Evolutionary conservation across 495 filamentous ascomycete species (phyloP).

Genomic region (Aspergillus sclerotioniger): DNA sequence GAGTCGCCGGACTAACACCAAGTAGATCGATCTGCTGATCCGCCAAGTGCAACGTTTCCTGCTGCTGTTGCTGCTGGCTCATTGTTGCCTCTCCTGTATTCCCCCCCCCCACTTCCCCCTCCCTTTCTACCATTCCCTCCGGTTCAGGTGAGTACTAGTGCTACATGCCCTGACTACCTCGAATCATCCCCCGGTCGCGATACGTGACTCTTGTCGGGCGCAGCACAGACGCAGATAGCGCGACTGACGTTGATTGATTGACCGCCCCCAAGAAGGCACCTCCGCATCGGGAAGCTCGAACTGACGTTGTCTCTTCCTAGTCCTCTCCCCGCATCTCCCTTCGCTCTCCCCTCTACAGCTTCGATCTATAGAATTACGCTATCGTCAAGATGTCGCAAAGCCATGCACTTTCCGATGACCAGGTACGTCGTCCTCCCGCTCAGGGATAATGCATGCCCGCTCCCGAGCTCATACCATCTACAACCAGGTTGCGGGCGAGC

Average conservation of each 20-base stretch:
- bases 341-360: constrained; percentile 22
- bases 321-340: constrained; percentile 8
- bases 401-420: constrained; percentile 95
- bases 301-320: constrained; percentile 2
- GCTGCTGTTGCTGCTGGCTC: neutral
- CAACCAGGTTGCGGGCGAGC: constrained; percentile 81
- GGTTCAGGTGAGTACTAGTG: neutral
- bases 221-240: no score
- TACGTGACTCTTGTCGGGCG: neutral
- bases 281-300: constrained; percentile 23
- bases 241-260: constrained; percentile 7
- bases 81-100: constrained; percentile 6
- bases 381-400: constrained; percentile 76
- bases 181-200: no score
- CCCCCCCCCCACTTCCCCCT: constrained; percentile 2
- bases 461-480: constrained; percentile 18
- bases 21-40: constrained; percentile 10
- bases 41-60: constrained; percentile 16
- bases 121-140: neutral
- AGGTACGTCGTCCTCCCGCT: constrained; percentile 54
- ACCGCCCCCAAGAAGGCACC: constrained; percentile 4
- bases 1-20: constrained; percentile 4
- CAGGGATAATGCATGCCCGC: constrained; percentile 11
- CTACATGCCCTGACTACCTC: neutral
- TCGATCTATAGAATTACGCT: constrained; percentile 21